These are phyloP conservation scores for Sarcodon aspratus DNA, from an alignment of 768 basidiomycete genomes.

Conservation along the genomic window DNA sequence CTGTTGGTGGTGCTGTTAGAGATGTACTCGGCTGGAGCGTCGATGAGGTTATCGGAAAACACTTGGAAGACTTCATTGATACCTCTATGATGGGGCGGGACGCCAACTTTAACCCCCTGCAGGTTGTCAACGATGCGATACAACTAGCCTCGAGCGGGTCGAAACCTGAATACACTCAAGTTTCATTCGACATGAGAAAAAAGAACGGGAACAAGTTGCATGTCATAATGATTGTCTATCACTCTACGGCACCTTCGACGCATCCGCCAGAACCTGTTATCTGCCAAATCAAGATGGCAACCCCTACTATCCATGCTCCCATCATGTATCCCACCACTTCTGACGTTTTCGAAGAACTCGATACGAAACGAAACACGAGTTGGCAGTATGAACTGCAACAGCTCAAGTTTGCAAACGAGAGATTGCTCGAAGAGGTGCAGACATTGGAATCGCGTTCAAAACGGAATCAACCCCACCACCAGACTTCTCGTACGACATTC, in stretches of 20 bases:
- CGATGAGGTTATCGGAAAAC: constrained; percentile 40
- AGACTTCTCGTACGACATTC: no score
- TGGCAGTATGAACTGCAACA: constrained; percentile 95
- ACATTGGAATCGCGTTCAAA: constrained; percentile 20
- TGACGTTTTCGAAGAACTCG: constrained; percentile 67
- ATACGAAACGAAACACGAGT: constrained; percentile 54
- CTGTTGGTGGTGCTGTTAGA: constrained; percentile 35
- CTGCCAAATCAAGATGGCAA: constrained; percentile 16
- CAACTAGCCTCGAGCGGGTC: constrained; percentile 6
- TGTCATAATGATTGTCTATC: constrained; percentile 27
- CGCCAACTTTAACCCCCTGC: background rate
- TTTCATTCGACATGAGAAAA: constrained; percentile 25
- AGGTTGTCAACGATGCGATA: background rate
- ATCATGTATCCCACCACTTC: constrained; percentile 9
- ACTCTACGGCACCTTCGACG: constrained; percentile 9
- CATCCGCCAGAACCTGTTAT: constrained; percentile 8
- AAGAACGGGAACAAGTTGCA: constrained; percentile 22
- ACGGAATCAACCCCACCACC: no score
- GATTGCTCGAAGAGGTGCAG: constrained; percentile 46
- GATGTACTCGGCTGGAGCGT: constrained; percentile 58
- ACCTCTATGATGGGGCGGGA: background rate
- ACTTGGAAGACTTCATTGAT: constrained; percentile 26
- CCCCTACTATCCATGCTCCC: constrained; percentile 1
- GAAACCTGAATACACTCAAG: constrained; percentile 11
- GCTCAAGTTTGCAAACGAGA: constrained; percentile 59